A percentile compares a stretch with the other conserved stretches of the same genome.
Conservation (phyloP, 83 land plant species). For the Diphasiastrum complanatum region DNA sequence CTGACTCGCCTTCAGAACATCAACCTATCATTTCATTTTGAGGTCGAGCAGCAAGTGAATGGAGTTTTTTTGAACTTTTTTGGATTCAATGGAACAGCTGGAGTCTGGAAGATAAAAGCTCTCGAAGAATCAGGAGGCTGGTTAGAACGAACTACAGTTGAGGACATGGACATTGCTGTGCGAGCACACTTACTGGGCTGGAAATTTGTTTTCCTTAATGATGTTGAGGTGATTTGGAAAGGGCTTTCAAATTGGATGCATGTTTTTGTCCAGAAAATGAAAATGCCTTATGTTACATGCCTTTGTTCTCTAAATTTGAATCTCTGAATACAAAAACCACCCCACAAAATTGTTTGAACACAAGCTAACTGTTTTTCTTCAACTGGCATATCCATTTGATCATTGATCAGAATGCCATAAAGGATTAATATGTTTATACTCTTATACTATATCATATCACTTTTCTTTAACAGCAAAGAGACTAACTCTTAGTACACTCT, state of each 20-base stretch:
- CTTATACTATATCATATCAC: no score
- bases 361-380: no score
- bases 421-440: no score
- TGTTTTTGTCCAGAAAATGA: background rate
- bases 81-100: no score
- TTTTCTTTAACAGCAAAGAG: no score
- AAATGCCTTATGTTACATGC: background rate
- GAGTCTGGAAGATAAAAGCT: no score
- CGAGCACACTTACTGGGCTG: conserved; percentile 66
- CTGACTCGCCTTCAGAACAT: no score
- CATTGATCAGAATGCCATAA: no score
- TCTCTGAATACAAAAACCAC: no score
- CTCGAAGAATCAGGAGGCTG: conserved; percentile 72
- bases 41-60: conserved; percentile 74
- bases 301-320: background rate
- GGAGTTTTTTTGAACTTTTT: conserved; percentile 62
- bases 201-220: conserved; percentile 67
- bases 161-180: conserved; percentile 67
- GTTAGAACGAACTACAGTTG: conserved; percentile 74
- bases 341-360: no score
- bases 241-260: background rate
- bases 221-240: conserved; percentile 45
- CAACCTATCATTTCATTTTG: conserved; percentile 60
- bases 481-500: no score
- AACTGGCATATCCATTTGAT: no score